These are phyloP conservation scores for Eucalyptus camaldulensis DNA, from an alignment of 345 rosid species.

Conservation along the genomic window DNA sequence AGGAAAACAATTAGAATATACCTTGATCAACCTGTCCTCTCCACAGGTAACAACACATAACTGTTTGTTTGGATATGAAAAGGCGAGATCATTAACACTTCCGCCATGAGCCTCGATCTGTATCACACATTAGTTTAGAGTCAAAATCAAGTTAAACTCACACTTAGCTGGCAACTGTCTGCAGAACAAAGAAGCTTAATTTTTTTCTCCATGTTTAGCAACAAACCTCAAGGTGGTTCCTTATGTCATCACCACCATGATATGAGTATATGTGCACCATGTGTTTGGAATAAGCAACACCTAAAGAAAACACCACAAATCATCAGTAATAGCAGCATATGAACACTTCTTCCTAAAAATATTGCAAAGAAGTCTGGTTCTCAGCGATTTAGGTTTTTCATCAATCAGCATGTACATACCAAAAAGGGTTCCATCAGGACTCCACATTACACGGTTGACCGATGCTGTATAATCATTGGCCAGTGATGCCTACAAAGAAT, in stretches of 20 bases:
- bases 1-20: constrained; percentile 6
- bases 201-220: background rate
- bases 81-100: constrained; percentile 78
- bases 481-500: constrained; percentile 32
- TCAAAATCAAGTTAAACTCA: background rate
- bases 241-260: constrained; percentile 49
- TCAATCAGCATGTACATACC: constrained; percentile 22
- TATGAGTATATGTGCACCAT: constrained; percentile 69
- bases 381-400: background rate
- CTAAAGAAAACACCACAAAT: constrained; percentile 17
- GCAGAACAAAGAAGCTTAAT: background rate
- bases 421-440: constrained; percentile 75
- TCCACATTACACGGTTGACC: constrained; percentile 80
- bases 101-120: constrained; percentile 91
- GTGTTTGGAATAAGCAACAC: constrained; percentile 85
- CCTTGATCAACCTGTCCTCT: constrained; percentile 74
- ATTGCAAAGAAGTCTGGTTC: background rate
- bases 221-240: constrained; percentile 69
- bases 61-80: constrained; percentile 68
- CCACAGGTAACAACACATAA: constrained; percentile 68
- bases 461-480: constrained; percentile 44
- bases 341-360: background rate
- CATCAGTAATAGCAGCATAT: background rate
- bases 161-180: background rate
- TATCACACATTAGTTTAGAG: background rate